Base-by-base conservation (phyloP, 148 eudicot species). In the Euryodendron excelsum region DNA sequence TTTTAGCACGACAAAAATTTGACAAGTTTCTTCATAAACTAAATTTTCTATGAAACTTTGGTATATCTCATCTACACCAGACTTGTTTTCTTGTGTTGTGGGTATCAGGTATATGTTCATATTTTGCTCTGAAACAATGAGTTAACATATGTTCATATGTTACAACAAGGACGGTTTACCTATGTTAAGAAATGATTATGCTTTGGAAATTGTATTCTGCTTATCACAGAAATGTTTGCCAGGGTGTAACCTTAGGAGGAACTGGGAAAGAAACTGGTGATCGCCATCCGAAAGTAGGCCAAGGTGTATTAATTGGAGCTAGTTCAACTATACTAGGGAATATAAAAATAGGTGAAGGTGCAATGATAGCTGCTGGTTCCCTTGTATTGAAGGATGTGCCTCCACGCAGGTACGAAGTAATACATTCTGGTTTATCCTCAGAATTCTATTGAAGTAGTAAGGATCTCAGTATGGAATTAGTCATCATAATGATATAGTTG, bases 211-310 rank as follows among this genome's bases (percentile, higher is more conserved):
- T 45, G 62, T 21, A 1, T 52, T 33, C 23, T 27, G 27, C 53
- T 50, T 7, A 41, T 36, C 58, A 21, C 4, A 28, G 27, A 61
- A 53, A 37, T n/a, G n/a, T 13, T 34, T 53, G 34, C 64, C 89
- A 89, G 92, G 92, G 90, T 79, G 90, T 89, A 67, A 89, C 92
- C 28, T 80, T 89, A 48, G 90, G 92, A 53, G 92, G 92, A 69
- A 85, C 88, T 8, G 92, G 92, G 41, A 89, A 89, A 69, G 90
- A 81, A 75, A 78, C 17, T 37, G 92, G 92, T 56, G 85, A 89
- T 81, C 90, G 90, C 8, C 92, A 89, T 83, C 92, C 92, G 39
- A 87, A 87, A 84, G 84, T 87, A 66, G 85, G 90, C 61, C 86
- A 87, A 86, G 92, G 92, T 50, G 92, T 86, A 30, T 82, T 89